Conservation (phyloP, 139 green algal genomes). For the Picocystis salinarum region DNA sequence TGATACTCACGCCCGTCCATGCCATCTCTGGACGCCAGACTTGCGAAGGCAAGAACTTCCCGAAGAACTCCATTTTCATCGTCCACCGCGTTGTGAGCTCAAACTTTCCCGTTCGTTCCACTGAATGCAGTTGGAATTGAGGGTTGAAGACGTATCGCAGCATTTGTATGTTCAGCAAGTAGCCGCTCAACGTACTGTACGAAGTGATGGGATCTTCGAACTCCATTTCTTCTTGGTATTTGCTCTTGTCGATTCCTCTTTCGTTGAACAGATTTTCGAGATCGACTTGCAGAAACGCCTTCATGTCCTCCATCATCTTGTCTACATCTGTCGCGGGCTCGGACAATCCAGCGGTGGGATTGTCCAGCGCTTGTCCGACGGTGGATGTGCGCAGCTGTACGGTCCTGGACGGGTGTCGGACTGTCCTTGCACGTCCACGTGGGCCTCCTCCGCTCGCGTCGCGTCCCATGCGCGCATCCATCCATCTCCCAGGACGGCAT, state of each 20-base stretch:
- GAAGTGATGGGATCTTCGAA: background rate
- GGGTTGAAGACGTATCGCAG: background rate
- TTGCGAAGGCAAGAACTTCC: background rate
- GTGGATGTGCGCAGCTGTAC: too few species aligned
- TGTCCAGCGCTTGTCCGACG: too few species aligned
- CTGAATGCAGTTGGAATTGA: background rate
- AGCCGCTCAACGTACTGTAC: background rate
- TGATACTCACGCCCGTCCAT: background rate
- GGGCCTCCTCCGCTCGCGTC: too few species aligned
- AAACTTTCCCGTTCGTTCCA: background rate
- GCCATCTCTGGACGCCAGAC: background rate
- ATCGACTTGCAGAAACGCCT: background rate
- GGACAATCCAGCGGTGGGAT: too few species aligned
- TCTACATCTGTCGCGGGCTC: background rate
- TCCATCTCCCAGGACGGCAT: too few species aligned
- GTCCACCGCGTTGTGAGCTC: constrained; percentile 3
- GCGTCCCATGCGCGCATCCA: too few species aligned
- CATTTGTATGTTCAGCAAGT: background rate
- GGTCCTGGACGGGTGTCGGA: too few species aligned
- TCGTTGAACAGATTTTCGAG: background rate
- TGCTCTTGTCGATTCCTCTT: background rate
- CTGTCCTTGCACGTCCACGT: too few species aligned
- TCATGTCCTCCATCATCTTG: constrained; percentile 1
- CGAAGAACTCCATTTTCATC: background rate
- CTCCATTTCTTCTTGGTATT: background rate